Percentiles rank a stretch among this genome's conserved stretches.
Evolutionary conservation across 495 filamentous ascomycete species (phyloP).

Genomic region (Halenospora varia): DNA sequence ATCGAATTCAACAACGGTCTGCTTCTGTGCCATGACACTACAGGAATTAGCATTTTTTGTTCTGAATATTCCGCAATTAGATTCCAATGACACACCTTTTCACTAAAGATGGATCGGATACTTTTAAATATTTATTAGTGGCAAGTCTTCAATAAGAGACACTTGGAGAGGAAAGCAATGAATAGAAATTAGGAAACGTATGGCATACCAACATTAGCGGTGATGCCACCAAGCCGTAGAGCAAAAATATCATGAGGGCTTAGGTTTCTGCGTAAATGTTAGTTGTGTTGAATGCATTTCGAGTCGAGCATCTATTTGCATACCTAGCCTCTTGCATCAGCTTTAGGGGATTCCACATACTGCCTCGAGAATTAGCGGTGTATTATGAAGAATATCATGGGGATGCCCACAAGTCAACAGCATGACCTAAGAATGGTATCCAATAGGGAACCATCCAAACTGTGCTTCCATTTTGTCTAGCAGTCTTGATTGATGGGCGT

Average conservation of each 20-base stretch:
- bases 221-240: slow-evolving; percentile 45
- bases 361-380: slow-evolving; percentile 36
- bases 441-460: slow-evolving; percentile 52
- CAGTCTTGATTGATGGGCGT: not conserved
- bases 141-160: not conserved
- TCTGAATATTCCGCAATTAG: not conserved
- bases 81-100: slow-evolving; percentile 28
- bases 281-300: no score
- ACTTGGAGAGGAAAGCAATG: not conserved
- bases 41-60: not conserved
- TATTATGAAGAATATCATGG: slow-evolving; percentile 30
- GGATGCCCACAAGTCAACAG: slow-evolving; percentile 42
- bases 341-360: slow-evolving; percentile 19
- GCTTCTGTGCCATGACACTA: slow-evolving; percentile 34
- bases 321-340: slow-evolving; percentile 10
- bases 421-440: slow-evolving; percentile 55
- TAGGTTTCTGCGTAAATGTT: slow-evolving; percentile 29
- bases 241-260: slow-evolving; percentile 44
- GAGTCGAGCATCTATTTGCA: slow-evolving; percentile 3
- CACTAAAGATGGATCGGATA: slow-evolving; percentile 47
- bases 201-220: slow-evolving; percentile 37
- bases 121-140: slow-evolving; percentile 7
- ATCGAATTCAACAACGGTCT: slow-evolving; percentile 28
- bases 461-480: slow-evolving; percentile 13
- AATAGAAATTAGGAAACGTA: not conserved